Evolutionary conservation across 805 yeast species (phyloP).

Genomic region (Danielozyma ontarioensis): DNA sequence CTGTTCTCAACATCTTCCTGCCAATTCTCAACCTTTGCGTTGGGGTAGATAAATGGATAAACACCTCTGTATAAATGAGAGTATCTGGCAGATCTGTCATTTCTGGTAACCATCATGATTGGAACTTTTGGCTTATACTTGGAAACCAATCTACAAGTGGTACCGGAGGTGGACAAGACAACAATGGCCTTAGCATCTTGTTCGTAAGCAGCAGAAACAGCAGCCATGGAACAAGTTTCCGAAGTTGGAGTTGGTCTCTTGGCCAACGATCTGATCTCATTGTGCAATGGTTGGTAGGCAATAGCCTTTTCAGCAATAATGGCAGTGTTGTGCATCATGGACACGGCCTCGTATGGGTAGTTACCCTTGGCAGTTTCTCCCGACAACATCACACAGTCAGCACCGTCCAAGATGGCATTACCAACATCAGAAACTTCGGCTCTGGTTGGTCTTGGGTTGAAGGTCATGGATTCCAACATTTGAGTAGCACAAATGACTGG

Average conservation of each 20-base stretch:
- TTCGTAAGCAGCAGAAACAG: slow-evolving; percentile 94
- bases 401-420: slow-evolving; percentile 98
- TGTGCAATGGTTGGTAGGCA: slow-evolving; percentile 78
- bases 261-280: slow-evolving; percentile 83
- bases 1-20: slow-evolving; percentile 93
- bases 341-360: slow-evolving; percentile 96
- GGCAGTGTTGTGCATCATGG: slow-evolving; percentile 98
- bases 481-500: slow-evolving; percentile 99
- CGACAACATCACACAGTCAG: slow-evolving; percentile 99
- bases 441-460: slow-evolving; percentile 99
- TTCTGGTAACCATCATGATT: slow-evolving; percentile 96
- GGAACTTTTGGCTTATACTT: slow-evolving; percentile 98
- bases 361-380: slow-evolving; percentile 99
- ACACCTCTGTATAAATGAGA: slow-evolving; percentile 98
- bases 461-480: slow-evolving; percentile 99
- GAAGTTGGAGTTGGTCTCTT: slow-evolving; percentile 86
- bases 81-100: slow-evolving; percentile 87
- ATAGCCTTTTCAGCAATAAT: slow-evolving; percentile 95
- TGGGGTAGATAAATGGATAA: slow-evolving; percentile 85
- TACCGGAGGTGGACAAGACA: slow-evolving; percentile 92
- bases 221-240: slow-evolving; percentile 96
- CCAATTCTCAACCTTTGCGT: slow-evolving; percentile 75
- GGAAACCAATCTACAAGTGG: slow-evolving; percentile 91
- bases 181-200: slow-evolving; percentile 95
- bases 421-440: slow-evolving; percentile 99